phyloP scores from a whole-genome alignment of 768 basidiomycete species.

The Lentinula aciculospora region DNA sequence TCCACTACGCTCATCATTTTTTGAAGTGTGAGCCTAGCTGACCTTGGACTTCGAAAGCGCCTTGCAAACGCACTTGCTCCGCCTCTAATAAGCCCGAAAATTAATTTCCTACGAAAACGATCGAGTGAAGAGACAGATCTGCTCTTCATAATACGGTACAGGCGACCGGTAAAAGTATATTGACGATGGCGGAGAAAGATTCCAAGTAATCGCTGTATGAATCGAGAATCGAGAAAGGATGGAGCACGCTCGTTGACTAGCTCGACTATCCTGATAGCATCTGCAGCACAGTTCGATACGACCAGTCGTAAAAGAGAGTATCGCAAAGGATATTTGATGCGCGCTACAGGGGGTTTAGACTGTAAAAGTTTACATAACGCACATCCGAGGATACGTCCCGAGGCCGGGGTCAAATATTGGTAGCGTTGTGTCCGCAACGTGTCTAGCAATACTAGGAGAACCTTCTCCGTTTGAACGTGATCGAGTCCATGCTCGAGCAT shows the following conservation, averaged over 20 bases:
- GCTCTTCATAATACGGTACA: conserved; percentile 17
- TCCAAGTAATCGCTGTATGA: conserved; percentile 32
- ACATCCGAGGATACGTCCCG: conserved; percentile 28
- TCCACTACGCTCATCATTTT: conserved; percentile 16
- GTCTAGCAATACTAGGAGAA: conserved; percentile 33
- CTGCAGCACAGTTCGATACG: conserved; percentile 26
- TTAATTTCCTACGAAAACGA: conserved; percentile 26
- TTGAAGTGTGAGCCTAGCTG: conserved; percentile 17
- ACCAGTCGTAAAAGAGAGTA: conserved; percentile 38
- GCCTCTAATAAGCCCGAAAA: conserved; percentile 20
- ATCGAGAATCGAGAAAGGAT: conserved; percentile 32
- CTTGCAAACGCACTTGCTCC: conserved; percentile 26
- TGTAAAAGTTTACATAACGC: conserved; percentile 30
- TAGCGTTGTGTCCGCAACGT: conserved; percentile 28
- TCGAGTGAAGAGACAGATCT: conserved; percentile 15
- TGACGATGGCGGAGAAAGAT: conserved; percentile 36
- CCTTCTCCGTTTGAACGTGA: conserved; percentile 23
- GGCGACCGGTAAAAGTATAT: conserved; percentile 26
- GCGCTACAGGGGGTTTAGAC: conserved; percentile 21
- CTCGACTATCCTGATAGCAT: conserved; percentile 34
- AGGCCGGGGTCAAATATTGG: conserved; percentile 20
- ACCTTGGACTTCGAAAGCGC: conserved; percentile 1
- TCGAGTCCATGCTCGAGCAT: conserved; percentile 30
- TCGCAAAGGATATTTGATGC: conserved; percentile 38
- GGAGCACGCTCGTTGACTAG: conserved; percentile 28